Base-by-base conservation (phyloP, 495 filamentous ascomycete species). In the Annulohypoxylon bovei region DNA sequence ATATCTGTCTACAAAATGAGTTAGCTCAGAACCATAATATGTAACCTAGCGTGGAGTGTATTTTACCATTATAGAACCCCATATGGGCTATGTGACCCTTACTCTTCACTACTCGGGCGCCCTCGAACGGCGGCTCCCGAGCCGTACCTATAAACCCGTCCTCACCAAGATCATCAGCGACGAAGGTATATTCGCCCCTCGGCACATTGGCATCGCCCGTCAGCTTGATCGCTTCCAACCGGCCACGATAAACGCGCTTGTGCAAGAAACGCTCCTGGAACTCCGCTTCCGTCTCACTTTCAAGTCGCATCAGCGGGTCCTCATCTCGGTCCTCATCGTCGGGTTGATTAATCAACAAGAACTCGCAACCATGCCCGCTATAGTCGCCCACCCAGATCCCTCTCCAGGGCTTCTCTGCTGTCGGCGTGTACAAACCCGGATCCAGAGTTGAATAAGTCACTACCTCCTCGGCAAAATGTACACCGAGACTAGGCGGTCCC, bases 301-400 rank as follows among this genome's bases (percentile, higher is more conserved):
- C 70, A n/a, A 78, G 37, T 47, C 46, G 60, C 11, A 67, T 68
- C 12, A 78, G 71, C 22, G 79, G 79, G 16, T 74, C 75, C 9
- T 77, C 63, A 25, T 75, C 63, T 11, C 56, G 40, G 25, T 78
- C 74, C 1, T 62, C 68, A 9, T 69, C 69, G 33, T 92, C 89
- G 14, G 85, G 84, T 77, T 98, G 95, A 60, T 91, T 77, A 35
- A 98, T 82, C 4, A 94, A 81, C 8, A 97, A 75, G 66, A 97
- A 96, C 76, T 98, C 94, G 78, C 92, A 96, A 1, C 94, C 93
- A 74, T 98, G 94, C 0, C 86, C 88, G 11, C 88, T 89, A 73
- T 96, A 97, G 74, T 97, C 93, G 4, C 95, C 95, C 8, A 95
- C 91, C 92, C 92, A 98, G 22, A 98, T 91, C 0, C 95, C 95